Evolutionary conservation across 208 protist genomes (phyloP).

Genomic region (Crithidia thermophila): DNA sequence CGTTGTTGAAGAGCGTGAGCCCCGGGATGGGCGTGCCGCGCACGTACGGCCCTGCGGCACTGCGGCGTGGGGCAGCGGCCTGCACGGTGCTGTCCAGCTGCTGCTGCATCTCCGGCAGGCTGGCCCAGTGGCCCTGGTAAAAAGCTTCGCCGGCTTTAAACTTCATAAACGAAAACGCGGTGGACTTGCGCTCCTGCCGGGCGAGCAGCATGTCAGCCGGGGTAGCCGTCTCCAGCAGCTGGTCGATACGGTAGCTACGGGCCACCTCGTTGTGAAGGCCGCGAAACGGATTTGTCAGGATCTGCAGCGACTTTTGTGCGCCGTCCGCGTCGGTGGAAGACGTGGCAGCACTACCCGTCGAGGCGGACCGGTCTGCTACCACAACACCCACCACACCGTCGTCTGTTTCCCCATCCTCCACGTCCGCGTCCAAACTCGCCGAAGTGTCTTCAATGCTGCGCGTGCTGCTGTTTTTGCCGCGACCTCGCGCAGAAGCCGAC

Average conservation of each 20-base stretch:
- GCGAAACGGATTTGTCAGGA: conserved; percentile 69
- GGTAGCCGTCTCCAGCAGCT: conserved; percentile 42
- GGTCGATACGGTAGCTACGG: conserved; percentile 81
- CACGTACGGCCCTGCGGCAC: conserved; percentile 7
- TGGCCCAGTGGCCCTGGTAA: conserved; percentile 43
- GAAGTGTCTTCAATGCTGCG: not conserved
- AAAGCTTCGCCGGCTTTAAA: conserved; percentile 39
- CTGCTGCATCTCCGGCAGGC: conserved; percentile 24
- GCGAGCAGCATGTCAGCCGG: conserved; percentile 52
- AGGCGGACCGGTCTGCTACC: not conserved
- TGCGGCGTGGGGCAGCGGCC: not conserved
- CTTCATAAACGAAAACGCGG: conserved; percentile 71
- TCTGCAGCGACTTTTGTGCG: conserved; percentile 13
- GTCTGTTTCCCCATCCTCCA: not conserved
- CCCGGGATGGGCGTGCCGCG: conserved; percentile 29
- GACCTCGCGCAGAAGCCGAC: not conserved
- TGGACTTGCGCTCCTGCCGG: conserved; percentile 60
- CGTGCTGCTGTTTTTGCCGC: not conserved
- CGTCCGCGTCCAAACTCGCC: not conserved
- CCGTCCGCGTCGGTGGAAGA: conserved; percentile 2
- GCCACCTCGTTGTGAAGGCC: conserved; percentile 58
- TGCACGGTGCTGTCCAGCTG: conserved; percentile 19
- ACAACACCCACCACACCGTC: not conserved
- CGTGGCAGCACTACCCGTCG: not conserved
- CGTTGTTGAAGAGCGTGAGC: conserved; percentile 50